Evolutionary conservation across 2,329 filamentous ascomycete genomes (phyloP).

Genomic region (Xylaria sp.): DNA sequence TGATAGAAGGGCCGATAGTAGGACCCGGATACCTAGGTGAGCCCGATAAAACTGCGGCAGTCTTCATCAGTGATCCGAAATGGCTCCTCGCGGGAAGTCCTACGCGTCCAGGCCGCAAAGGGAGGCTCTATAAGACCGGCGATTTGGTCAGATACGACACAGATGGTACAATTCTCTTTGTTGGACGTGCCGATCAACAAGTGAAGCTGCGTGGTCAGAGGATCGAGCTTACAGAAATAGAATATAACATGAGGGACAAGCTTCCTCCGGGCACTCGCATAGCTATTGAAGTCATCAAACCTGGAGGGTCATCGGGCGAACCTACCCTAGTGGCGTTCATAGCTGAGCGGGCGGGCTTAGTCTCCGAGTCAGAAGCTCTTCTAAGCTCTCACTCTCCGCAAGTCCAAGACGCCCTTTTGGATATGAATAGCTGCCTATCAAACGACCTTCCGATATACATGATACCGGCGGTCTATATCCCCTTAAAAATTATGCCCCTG

Average conservation of each 20-base stretch:
- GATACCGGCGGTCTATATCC: slow-evolving; percentile 61
- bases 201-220: slow-evolving; percentile 75
- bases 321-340: slow-evolving; percentile 61
- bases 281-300: slow-evolving; percentile 61
- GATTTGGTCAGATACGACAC: slow-evolving; percentile 66
- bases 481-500: slow-evolving; percentile 58
- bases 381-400: slow-evolving; percentile 44
- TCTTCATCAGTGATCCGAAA: slow-evolving; percentile 66
- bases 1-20: slow-evolving; percentile 69
- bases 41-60: slow-evolving; percentile 65
- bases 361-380: slow-evolving; percentile 42
- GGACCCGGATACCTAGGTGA: slow-evolving; percentile 71
- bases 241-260: slow-evolving; percentile 60
- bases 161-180: slow-evolving; percentile 65
- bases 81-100: slow-evolving; percentile 60
- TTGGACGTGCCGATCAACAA: slow-evolving; percentile 74
- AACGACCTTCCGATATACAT: slow-evolving; percentile 57
- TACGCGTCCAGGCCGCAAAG: slow-evolving; percentile 52
- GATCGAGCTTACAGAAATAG: slow-evolving; percentile 69
- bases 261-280: slow-evolving; percentile 58
- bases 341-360: slow-evolving; percentile 47
- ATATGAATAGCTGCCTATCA: slow-evolving; percentile 47
- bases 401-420: slow-evolving; percentile 46
- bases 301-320: slow-evolving; percentile 54
- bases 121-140: slow-evolving; percentile 68